Base-by-base conservation (phyloP, 2,329 filamentous ascomycete genomes). In the Didymella pinodella region DNA sequence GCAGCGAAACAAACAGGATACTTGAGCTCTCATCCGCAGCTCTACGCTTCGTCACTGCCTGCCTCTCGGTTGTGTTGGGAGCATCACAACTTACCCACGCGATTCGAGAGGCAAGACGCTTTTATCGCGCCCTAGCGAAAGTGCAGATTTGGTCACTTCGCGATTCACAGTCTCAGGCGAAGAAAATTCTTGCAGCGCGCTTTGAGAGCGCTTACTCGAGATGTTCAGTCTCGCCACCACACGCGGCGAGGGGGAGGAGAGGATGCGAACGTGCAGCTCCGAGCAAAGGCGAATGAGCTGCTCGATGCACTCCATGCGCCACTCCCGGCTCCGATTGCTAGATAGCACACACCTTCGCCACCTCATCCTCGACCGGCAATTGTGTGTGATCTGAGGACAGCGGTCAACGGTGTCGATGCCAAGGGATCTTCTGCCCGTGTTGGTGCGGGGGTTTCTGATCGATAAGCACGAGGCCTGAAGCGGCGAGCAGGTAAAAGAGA, bases 11-110 rank as follows among this genome's bases (percentile, higher is more conserved):
- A 31, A 8, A 31, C 14, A 20, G 20, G 36, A 20, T 2, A 12
- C 20, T 6, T 26, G 26, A 25, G n/a, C 28, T 57, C 8, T 36
- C 46, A 4, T 40, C 63, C 0, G 34, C 51, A 12, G 63, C 62
- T 4, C 25, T 32, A 2, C 44, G 53, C 10, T 72, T 72, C 61
- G 61, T 63, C 20, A 56, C 40, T 1, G 12, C 46, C 3, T 71
- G 68, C 34, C 66, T 71, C 32, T 47, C 43, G 10, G 65, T 65
- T 7, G 61, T 71, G 0, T 47, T 71, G 11, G 11, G 68, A 73
- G 32, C 65, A 67, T 22, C 63, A 71, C 54, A 65, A 63, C 38
- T 36, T 49, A 0, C 62, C 64, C n/a, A 41, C 41, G 7, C 7
- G 5, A 3, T 71, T 70, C 36, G 20, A 22, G 0, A 48, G 29